Base-by-base conservation (phyloP, 148 eudicot species). In the Cornus kousa region DNA sequence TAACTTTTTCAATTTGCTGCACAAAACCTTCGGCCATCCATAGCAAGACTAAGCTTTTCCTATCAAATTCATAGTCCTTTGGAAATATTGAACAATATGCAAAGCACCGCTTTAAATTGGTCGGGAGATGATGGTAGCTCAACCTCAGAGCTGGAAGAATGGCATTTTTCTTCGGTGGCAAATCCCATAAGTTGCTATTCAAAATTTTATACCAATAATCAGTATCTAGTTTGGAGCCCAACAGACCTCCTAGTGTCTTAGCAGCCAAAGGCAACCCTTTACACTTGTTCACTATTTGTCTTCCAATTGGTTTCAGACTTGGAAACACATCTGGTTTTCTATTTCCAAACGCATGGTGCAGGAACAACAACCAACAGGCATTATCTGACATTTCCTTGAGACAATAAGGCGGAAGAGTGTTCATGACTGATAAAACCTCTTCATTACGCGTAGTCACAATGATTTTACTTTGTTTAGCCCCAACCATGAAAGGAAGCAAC, bases 21-120 rank as follows among this genome's bases (percentile, higher is more conserved):
- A 83, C 35, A 32, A 86, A 83, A 24, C 81, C 81, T 78, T 83
- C 86, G 10, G 85, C 87, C 79, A 82, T 85, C 87, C 87, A 85
- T 55, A 82, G 78, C 35, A 70, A 39, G 60, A 82, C 73, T 59
- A 85, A 24, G 9, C 62, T 67, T 35, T 82, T 82, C 70, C 73
- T 82, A 14, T 70, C 69, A 53, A 85, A 82, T 22, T 35, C 37
- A 50, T 80, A 80, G 71, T 55, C 79, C 77, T 78, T 77, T 17
- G 86, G 88, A 37, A 82, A 82, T 11, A 83, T 43, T 20, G 86
- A 80, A 57, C 86, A 83, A 55, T 80, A 81, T 12, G 84, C 85
- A 72, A 86, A 86, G 73, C 88, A 86, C 68, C 77, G 62, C 80
- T 78, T 83, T n/a, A 86, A 71, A 55, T 83, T 71, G 3, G 80